phyloP scores from a whole-genome alignment of 768 basidiomycete genomes.

The Russula sp. region DNA sequence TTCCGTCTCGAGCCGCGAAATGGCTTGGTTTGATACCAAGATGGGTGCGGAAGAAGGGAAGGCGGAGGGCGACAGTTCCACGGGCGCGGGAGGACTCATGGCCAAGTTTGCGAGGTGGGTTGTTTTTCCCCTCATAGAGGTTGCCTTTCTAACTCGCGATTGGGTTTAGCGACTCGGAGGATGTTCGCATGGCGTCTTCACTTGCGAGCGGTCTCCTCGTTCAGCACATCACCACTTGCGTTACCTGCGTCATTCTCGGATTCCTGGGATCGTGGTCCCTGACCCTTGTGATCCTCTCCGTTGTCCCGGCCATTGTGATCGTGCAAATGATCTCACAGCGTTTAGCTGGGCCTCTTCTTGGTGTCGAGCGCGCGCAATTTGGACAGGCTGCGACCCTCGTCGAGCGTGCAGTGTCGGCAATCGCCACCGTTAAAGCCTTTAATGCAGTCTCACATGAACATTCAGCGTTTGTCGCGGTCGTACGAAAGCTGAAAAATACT shows the following conservation, averaged over 20 bases:
- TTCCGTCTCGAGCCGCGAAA: slow-evolving; percentile 63
- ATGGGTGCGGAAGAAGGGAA: slow-evolving; percentile 56
- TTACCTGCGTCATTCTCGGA: slow-evolving; percentile 79
- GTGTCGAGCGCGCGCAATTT: slow-evolving; percentile 61
- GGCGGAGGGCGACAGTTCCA: slow-evolving; percentile 46
- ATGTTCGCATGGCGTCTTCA: slow-evolving; percentile 82
- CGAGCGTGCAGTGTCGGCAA: slow-evolving; percentile 71
- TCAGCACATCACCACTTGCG: slow-evolving; percentile 75
- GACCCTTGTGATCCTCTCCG: slow-evolving; percentile 87
- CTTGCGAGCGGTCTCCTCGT: slow-evolving; percentile 73
- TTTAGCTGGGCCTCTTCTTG: slow-evolving; percentile 63
- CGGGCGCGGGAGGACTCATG: slow-evolving; percentile 90
- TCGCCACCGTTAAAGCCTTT: slow-evolving; percentile 90
- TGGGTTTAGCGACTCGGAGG: slow-evolving; percentile 80
- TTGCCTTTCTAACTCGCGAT: slow-evolving; percentile 9
- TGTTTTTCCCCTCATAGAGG: not conserved
- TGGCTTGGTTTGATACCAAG: slow-evolving; percentile 90
- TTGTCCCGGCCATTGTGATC: slow-evolving; percentile 77
- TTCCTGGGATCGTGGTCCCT: slow-evolving; percentile 77
- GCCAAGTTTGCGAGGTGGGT: slow-evolving; percentile 83
- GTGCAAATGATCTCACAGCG: slow-evolving; percentile 74
- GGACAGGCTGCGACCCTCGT: slow-evolving; percentile 74
- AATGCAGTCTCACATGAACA: slow-evolving; percentile 66
- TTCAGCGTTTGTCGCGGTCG: slow-evolving; percentile 47
- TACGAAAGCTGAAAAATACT: slow-evolving; percentile 45